Evolutionary conservation across 2,329 filamentous ascomycete genomes (phyloP).

Genomic region (Fusarium stilboides): DNA sequence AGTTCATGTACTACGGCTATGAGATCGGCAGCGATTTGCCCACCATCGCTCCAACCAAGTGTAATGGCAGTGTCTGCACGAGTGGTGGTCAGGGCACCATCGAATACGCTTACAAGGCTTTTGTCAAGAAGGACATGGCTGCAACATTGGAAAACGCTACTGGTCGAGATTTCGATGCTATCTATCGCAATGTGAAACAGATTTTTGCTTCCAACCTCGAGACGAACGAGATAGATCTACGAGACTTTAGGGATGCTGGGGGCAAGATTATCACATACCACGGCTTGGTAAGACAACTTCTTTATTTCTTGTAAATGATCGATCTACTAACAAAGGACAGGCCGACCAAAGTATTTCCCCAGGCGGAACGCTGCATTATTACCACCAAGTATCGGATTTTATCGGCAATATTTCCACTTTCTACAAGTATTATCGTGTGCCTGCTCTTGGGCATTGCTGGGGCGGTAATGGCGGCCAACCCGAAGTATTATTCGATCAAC

Average conservation of each 20-base stretch:
- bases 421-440: constrained; percentile 54
- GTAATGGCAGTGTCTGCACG: not conserved
- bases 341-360: constrained; percentile 40
- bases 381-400: constrained; percentile 42
- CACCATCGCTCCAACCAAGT: not conserved
- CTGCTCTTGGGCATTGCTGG: constrained; percentile 54
- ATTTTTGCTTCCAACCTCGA: constrained; percentile 12
- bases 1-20: constrained; percentile 17
- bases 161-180: constrained; percentile 14
- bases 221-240: constrained; percentile 28
- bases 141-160: not conserved
- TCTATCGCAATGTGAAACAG: constrained; percentile 2
- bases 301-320: not conserved
- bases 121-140: not conserved
- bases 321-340: constrained; percentile 15
- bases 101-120: not conserved
- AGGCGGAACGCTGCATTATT: constrained; percentile 49
- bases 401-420: constrained; percentile 47
- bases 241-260: constrained; percentile 27
- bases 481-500: constrained; percentile 42
- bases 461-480: constrained; percentile 48
- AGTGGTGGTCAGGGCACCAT: not conserved
- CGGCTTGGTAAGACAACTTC: constrained; percentile 22
- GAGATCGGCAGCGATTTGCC: constrained; percentile 6
- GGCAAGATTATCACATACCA: constrained; percentile 38